A percentile compares a stretch with the other conserved stretches of the same genome.
phyloP scores from a whole-genome alignment of 179 eudicot species.

The Carnegiea gigantea region DNA sequence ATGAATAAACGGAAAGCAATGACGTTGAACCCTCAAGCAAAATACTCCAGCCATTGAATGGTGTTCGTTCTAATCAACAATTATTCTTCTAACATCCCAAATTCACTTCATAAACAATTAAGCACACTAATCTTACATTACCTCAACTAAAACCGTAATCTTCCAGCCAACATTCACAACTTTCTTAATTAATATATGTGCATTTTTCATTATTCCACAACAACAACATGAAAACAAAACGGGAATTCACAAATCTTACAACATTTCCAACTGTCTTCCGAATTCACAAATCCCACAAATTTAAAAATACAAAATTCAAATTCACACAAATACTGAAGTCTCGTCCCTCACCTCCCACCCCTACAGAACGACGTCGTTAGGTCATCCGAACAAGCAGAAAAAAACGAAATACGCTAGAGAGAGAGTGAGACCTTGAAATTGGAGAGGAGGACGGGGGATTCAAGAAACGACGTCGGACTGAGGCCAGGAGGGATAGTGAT shows the following conservation, averaged over 20 bases:
- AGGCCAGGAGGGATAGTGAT: conserved; percentile 80
- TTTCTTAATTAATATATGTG: neutral
- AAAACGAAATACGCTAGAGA: neutral
- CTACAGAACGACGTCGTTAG: neutral
- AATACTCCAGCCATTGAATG: conserved; percentile 6
- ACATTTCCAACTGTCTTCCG: neutral
- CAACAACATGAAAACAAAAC: too few relatives aligned
- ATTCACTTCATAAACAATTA: neutral
- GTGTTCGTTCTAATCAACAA: neutral
- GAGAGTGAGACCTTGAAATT: conserved; percentile 62
- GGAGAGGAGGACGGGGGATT: conserved; percentile 85
- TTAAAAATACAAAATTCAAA: neutral
- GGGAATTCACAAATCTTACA: neutral
- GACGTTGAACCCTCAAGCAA: neutral
- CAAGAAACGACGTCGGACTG: conserved; percentile 88
- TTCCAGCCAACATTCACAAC: neutral
- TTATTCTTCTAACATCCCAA: neutral
- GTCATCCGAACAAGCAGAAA: neutral
- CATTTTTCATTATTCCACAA: neutral
- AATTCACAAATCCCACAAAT: neutral
- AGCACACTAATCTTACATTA: neutral
- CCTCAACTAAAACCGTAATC: neutral
- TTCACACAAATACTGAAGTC: neutral
- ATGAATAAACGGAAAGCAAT: conserved; percentile 6
- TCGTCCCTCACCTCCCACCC: too few relatives aligned